phyloP scores from a whole-genome alignment of 192 early-diverging fungal species.

The Coemansia guatemalensis region DNA sequence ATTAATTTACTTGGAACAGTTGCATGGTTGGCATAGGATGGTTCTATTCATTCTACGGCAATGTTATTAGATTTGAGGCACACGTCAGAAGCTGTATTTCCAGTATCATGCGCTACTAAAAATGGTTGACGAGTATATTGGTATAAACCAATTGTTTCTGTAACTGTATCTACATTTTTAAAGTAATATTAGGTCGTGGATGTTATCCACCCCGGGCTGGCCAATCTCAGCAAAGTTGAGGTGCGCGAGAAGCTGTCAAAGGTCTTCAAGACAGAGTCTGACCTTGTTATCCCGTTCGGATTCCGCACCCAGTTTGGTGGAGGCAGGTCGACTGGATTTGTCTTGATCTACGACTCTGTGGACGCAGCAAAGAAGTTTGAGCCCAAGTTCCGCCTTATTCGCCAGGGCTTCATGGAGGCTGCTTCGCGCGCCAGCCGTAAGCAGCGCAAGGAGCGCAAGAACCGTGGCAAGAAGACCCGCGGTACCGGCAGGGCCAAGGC shows the following conservation, averaged over 20 bases:
- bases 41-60: too few relatives aligned
- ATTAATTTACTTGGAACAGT: neutral
- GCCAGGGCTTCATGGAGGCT: conserved; percentile 68
- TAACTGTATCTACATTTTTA: too few relatives aligned
- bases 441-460: conserved; percentile 99
- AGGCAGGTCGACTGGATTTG: conserved; percentile 94
- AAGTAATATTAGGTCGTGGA: conserved; percentile 66
- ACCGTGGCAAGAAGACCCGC: conserved; percentile 97
- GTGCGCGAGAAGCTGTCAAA: conserved; percentile 91
- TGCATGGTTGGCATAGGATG: too few relatives aligned
- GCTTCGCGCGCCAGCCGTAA: conserved; percentile 78
- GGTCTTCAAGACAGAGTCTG: conserved; percentile 92
- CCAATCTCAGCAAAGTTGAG: conserved; percentile 92
- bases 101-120: too few relatives aligned
- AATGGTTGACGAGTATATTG: too few relatives aligned
- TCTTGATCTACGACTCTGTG: conserved; percentile 92
- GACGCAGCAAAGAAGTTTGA: conserved; percentile 97
- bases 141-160: neutral
- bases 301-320: conserved; percentile 97
- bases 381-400: conserved; percentile 94
- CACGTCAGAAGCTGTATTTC: too few relatives aligned
- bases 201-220: conserved; percentile 89
- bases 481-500: conserved; percentile 92
- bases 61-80: too few relatives aligned
- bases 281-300: conserved; percentile 90